Evolutionary conservation across 106 monocot genomes (phyloP), one percentile per base, ranked within the genome.

Genomic region (Vanilla planifolia): DNA sequence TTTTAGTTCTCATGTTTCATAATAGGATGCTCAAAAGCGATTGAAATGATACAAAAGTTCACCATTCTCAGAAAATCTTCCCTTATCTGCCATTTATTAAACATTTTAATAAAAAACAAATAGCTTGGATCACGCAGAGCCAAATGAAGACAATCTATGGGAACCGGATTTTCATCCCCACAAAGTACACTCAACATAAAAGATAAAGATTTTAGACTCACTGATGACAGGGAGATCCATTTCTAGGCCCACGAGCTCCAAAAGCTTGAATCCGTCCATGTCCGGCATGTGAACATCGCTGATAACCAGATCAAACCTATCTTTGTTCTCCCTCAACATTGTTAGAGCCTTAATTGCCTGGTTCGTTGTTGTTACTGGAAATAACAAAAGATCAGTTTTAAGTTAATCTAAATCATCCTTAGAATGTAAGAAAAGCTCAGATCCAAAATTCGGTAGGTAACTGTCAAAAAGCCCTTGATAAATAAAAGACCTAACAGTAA

Each of bases 161-260:
- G 22, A 53, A 24, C 6, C 17, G 9, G 2, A 6, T 19, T 2
- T 27, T 50, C 8, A 0, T 33, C 47, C 2, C 22, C 8, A 14
- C 3, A 23, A 40, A 67, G 5, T 40, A 4, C 15, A 56, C 42
- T 8, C 5, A 37, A 39, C 29, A 41, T 32, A 46, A 43, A 32
- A 41, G 28, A 56, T 55, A 0, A 30, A 43, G 33, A 50, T 29
- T 21, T 23, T 41, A 43, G 28, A 61, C 78, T 72, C 71, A 88
- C 88, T 88, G 25, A 88, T 83, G 29, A 88, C 88, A 32, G 88
- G 88, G n/a, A 88, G 72, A 27, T 88, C 79, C 84, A 89, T 89
- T 58, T 89, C 88, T 1, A 84, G 70, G 4, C 83, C 88, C 29
- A 89, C 74, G n/a, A 77, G 77, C 64, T 89, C 88, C 55, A 89